Evolutionary conservation across 257 asterid genomes (phyloP).

Genomic region (Solanum stenotomum): DNA sequence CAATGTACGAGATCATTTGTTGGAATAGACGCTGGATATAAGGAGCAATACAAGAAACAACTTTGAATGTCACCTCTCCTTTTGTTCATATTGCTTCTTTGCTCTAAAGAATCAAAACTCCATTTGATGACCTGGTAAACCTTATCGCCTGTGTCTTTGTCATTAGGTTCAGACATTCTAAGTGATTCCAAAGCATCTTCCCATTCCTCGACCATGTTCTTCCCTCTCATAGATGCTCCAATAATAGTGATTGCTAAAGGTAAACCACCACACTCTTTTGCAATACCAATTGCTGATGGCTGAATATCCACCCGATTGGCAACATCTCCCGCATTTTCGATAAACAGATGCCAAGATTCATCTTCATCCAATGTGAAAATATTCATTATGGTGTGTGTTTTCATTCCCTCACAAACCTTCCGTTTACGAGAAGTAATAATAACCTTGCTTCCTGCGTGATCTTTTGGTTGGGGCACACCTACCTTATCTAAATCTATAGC

Average conservation of each 20-base stretch:
- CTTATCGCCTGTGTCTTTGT: neutral
- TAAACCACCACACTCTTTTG: constrained; percentile 2
- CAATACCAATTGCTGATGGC: neutral
- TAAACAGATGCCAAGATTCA: constrained; percentile 1
- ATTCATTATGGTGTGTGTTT: neutral
- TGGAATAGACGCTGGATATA: no score
- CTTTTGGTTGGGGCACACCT: neutral
- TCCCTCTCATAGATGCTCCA: neutral
- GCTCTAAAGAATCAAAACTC: neutral
- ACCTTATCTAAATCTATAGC: neutral
- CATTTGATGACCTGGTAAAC: constrained; percentile 7
- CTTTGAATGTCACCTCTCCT: neutral
- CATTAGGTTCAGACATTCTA: constrained; percentile 1
- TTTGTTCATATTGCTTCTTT: neutral
- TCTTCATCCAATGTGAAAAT: neutral
- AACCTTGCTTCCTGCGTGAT: neutral
- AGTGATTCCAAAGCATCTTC: neutral
- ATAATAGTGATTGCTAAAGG: constrained; percentile 1
- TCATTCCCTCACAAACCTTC: neutral
- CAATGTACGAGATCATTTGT: no score
- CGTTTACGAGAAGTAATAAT: neutral
- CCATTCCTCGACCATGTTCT: neutral
- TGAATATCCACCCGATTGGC: neutral
- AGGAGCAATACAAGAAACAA: no score
- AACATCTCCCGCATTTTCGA: neutral